These are phyloP conservation scores for Sporothrix curviconia DNA, from an alignment of 2,329 filamentous ascomycete genomes.

Conservation along the genomic window DNA sequence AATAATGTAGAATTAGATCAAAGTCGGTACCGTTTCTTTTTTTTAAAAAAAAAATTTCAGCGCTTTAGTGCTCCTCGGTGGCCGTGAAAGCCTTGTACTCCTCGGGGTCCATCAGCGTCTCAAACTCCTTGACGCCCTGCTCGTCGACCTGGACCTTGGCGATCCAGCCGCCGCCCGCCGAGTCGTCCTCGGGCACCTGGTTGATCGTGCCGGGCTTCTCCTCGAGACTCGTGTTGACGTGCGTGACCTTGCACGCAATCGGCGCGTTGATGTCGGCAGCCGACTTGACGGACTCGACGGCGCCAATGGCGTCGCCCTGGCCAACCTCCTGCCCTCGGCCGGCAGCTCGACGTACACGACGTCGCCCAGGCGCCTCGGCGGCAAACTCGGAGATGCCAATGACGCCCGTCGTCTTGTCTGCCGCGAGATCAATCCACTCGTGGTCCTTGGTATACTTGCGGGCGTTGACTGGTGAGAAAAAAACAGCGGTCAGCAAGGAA, in stretches of 20 bases:
- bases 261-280: conserved; percentile 96
- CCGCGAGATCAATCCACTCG: conserved; percentile 91
- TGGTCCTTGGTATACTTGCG: conserved; percentile 96
- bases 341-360: conserved; percentile 97
- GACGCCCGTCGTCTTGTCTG: conserved; percentile 73
- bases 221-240: conserved; percentile 68
- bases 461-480: conserved; percentile 44
- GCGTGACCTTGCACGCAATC: conserved; percentile 66
- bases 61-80: conserved; percentile 29
- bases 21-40: too few species aligned
- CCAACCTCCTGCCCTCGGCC: conserved; percentile 57
- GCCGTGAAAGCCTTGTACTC: conserved; percentile 71
- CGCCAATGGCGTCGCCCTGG: conserved; percentile 79
- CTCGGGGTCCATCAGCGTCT: conserved; percentile 67
- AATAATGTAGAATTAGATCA: not conserved
- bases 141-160: conserved; percentile 76
- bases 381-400: conserved; percentile 88
- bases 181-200: conserved; percentile 74
- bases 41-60: too few species aligned
- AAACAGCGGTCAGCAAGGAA: conserved; percentile 16
- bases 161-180: conserved; percentile 79
- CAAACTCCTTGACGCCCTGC: conserved; percentile 58
- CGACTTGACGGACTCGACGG: conserved; percentile 96
- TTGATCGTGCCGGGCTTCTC: conserved; percentile 86
- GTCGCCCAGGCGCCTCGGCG: conserved; percentile 83